Evolutionary conservation across 352 stramenopile genomes (phyloP).

Genomic region (Phytophthora kernoviae): DNA sequence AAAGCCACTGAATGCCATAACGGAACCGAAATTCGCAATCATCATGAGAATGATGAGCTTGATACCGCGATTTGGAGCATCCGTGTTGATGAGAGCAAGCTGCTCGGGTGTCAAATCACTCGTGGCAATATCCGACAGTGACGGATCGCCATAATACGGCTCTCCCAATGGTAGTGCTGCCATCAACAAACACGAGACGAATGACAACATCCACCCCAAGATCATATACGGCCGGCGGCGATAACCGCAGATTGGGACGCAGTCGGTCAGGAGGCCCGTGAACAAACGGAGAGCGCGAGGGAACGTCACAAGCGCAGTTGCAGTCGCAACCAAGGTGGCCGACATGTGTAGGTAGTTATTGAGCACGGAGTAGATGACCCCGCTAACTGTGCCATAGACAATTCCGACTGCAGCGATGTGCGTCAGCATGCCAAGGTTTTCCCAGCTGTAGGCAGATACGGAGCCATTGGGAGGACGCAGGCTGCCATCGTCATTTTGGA

Average conservation of each 20-base stretch:
- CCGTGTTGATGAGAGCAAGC: conserved; percentile 39
- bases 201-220: conserved; percentile 55
- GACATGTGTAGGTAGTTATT: conserved; percentile 69
- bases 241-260: conserved; percentile 74
- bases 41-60: conserved; percentile 72
- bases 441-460: conserved; percentile 29
- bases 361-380: conserved; percentile 56
- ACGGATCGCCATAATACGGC: conserved; percentile 45
- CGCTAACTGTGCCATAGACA: conserved; percentile 40
- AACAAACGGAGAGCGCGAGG: conserved; percentile 54
- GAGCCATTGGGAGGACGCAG: conserved; percentile 22
- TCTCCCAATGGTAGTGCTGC: conserved; percentile 44
- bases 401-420: conserved; percentile 50
- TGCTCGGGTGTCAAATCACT: conserved; percentile 38
- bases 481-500: conserved; percentile 14
- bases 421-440: conserved; percentile 48
- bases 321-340: conserved; percentile 43
- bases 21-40: conserved; percentile 73
- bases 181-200: conserved; percentile 48
- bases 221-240: conserved; percentile 85
- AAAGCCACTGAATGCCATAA: conserved; percentile 71
- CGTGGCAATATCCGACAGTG: conserved; percentile 26
- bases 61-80: conserved; percentile 42
- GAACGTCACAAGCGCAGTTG: conserved; percentile 47
- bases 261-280: conserved; percentile 74